A percentile compares a stretch with the other conserved stretches of the same genome.
These are phyloP conservation scores for Capsicum chinense DNA, from an alignment of 257 asterid species.

Conservation along the genomic window DNA sequence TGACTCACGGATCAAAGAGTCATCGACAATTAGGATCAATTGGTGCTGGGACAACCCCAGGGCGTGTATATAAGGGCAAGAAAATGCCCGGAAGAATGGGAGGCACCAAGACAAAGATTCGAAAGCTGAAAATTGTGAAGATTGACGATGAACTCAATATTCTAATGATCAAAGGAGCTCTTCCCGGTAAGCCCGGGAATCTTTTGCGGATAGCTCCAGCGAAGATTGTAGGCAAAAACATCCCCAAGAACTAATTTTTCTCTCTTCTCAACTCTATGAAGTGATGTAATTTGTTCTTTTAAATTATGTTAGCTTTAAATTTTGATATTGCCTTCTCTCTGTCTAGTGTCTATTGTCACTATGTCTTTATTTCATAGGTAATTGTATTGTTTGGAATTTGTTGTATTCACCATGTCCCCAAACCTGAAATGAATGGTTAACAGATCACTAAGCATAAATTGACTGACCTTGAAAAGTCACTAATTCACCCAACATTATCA, in stretches of 20 bases:
- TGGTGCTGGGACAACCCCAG: constrained; percentile 99
- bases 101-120: constrained; percentile 77
- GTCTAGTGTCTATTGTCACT: background rate
- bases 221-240: constrained; percentile 87
- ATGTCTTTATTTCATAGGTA: background rate
- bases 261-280: background rate
- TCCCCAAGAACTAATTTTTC: constrained; percentile 61
- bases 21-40: constrained; percentile 91
- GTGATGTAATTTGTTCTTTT: constrained; percentile 33
- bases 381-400: too few species aligned
- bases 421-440: background rate
- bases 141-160: constrained; percentile 78
- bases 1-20: constrained; percentile 98
- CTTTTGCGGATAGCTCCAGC: constrained; percentile 95
- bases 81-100: constrained; percentile 99
- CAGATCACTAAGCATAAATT: background rate
- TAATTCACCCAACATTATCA: background rate
- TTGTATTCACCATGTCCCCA: too few species aligned
- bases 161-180: constrained; percentile 88
- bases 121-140: constrained; percentile 84
- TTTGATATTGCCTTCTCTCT: background rate
- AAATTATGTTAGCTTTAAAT: background rate
- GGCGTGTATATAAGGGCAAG: constrained; percentile 89
- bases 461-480: background rate
- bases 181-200: constrained; percentile 98